Evolutionary conservation across 2,329 filamentous ascomycete genomes (phyloP).

Genomic region (Venturia carpophila): DNA sequence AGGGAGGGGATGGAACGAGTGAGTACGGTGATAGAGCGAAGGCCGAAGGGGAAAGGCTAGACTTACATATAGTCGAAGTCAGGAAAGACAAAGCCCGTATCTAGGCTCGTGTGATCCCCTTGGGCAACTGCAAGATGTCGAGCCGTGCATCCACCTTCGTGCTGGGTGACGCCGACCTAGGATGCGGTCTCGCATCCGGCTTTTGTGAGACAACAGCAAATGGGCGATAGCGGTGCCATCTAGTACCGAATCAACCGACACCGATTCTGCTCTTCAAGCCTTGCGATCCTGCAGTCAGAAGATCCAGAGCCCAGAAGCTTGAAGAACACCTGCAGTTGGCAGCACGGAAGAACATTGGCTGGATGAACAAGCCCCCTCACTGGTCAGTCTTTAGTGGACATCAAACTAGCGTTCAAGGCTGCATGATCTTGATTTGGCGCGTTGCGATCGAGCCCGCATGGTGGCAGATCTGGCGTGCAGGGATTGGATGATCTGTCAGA

Average conservation of each 20-base stretch:
- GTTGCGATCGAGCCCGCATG: neutral
- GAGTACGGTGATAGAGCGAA: neutral
- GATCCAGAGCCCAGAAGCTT: neutral
- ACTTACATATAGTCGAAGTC: slow-evolving; percentile 1
- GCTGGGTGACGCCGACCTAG: slow-evolving; percentile 2
- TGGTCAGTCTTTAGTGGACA: neutral
- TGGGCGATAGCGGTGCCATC: neutral
- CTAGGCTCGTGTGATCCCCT: neutral
- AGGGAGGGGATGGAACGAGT: neutral
- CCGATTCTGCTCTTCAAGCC: neutral
- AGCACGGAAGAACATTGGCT: neutral
- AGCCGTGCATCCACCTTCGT: slow-evolving; percentile 8
- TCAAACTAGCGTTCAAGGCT: neutral
- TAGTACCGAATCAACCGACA: neutral
- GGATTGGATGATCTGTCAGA: neutral
- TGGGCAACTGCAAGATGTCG: neutral
- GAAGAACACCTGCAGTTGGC: neutral
- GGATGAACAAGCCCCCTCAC: neutral
- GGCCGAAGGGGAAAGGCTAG: neutral
- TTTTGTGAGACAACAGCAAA: slow-evolving; percentile 7
- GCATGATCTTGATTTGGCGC: neutral
- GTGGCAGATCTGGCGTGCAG: neutral
- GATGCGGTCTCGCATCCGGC: neutral
- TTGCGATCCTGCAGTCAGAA: neutral
- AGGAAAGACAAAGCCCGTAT: neutral